Evolutionary conservation across 805 yeast species (phyloP), one percentile per base, ranked within the genome.

Genomic region (Tetrapisispora taiwanensis): DNA sequence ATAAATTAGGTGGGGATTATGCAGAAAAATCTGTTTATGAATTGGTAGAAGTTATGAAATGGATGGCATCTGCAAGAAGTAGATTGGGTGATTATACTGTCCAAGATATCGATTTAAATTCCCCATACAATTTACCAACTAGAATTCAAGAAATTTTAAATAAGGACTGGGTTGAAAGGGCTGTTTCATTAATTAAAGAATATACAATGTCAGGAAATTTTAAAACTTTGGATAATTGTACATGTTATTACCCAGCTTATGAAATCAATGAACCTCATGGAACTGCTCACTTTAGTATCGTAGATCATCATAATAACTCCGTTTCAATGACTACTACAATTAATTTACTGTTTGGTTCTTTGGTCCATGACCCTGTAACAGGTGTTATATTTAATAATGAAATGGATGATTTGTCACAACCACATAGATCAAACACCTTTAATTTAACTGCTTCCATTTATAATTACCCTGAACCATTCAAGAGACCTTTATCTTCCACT

Each of bases 321-420:
- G 92, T 90, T 2, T 70, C 86, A 3, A 71, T 89, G 71, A 90
- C 97, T 1, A 84, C 96, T 1, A 89, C 97, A 0, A 79, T 90
- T 9, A 90, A 90, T 59, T 65, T 88, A 43, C 59, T 76, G 33
- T 90, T 88, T 65, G 98, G 98, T 0, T 79, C 92, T 12, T 58
- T 78, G 52, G 81, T 90, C 6, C 84, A 81, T 58, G 97, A 90
- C 59, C 79, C 81, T 1, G 60, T 47, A 1, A 89, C 97, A 0
- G 97, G 97, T 2, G 68, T 90, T 8, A 72, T 90, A 9, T 65
- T 90, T 55, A 90, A 90, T 65, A 79, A 86, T 53, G 87, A 90
- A 62, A 89, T 90, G 96, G 97, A 90, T 62, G 97, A 90, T 59
- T 90, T 90, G 56, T 82, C 95, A 8, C 69, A 76, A 28, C 88